Evolutionary conservation across 179 eudicot species (phyloP), one percentile per base, ranked within the genome.

Genomic region (Dionaea muscipula): DNA sequence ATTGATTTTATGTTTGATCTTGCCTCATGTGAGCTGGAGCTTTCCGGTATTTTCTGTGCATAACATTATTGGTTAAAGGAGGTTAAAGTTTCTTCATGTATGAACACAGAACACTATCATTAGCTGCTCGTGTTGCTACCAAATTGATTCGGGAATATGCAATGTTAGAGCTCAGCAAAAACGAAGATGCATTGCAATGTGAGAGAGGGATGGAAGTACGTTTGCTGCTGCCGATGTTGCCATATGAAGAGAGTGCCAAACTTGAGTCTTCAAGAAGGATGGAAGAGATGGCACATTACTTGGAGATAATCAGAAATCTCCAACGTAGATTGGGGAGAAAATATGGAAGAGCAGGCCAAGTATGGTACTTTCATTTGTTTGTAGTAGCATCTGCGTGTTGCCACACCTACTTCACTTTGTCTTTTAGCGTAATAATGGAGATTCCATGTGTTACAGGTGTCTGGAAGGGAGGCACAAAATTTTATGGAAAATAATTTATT

Each of bases 131-230:
- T 57, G 84, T 87, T 68, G 79, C 88, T 18, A 84, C 81, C 72
- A 78, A 79, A 75, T 74, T 75, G 77, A 79, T 91, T 68, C 90
- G 86, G 35, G 73, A 70, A 69, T 87, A 78, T 75, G 87, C 94
- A 40, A 35, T 67, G 40, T 39, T 67, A 74, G 81, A 75, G 66
- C 74, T 62, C 37, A 80, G 63, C 65, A 60, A 56, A 60, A 75
- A 72, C 47, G 61, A 62, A 31, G 54, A 50, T 55, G 57, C 61
- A 46, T 47, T 62, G 15, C 66, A 57, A 51, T 68, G 61, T 41
- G 52, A 37, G 26, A 39, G 44, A 44, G 67, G 53, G 65, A 51
- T 45, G 55, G 65, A 68, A 54, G 50, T 46, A 55, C 53, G 56
- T 66, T 65, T 61, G 57, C 38, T 36, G 52, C 68, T 64, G 45